Conservation (phyloP, 257 asterid species). For the Przewalskia tangutica region DNA sequence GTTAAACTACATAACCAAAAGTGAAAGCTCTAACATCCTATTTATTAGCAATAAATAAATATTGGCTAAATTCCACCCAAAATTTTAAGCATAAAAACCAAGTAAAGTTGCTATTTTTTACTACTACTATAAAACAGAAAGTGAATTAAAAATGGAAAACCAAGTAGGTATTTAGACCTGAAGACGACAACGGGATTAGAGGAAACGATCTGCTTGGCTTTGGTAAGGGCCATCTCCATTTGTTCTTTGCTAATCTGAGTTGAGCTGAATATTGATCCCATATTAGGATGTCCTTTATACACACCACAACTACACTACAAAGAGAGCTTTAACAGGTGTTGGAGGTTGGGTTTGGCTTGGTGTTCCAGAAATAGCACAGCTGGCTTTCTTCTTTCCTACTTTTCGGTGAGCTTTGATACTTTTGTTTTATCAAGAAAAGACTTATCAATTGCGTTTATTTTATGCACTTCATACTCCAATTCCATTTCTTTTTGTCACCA, state of each 20-base stretch:
- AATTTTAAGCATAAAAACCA: no score
- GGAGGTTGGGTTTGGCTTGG: background rate
- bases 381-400: no score
- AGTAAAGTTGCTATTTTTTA: background rate
- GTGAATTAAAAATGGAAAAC: background rate
- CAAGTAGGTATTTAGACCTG: constrained; percentile 27
- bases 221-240: constrained; percentile 49
- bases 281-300: background rate
- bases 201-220: constrained; percentile 59
- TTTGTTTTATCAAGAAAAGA: background rate
- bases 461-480: background rate
- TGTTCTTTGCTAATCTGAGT: constrained; percentile 26
- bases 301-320: no score
- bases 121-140: background rate
- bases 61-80: background rate
- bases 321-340: constrained; percentile 5
- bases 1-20: background rate
- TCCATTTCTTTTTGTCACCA: background rate
- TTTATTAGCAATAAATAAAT: no score
- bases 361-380: no score
- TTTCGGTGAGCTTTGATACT: no score
- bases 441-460: background rate
- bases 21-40: no score
- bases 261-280: constrained; percentile 65
- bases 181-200: constrained; percentile 65